A percentile compares a stretch with the other conserved stretches of the same genome.
These are phyloP conservation scores for Blepharisma stoltei DNA, from an alignment of 73 alveolate species.

Conservation along the genomic window DNA sequence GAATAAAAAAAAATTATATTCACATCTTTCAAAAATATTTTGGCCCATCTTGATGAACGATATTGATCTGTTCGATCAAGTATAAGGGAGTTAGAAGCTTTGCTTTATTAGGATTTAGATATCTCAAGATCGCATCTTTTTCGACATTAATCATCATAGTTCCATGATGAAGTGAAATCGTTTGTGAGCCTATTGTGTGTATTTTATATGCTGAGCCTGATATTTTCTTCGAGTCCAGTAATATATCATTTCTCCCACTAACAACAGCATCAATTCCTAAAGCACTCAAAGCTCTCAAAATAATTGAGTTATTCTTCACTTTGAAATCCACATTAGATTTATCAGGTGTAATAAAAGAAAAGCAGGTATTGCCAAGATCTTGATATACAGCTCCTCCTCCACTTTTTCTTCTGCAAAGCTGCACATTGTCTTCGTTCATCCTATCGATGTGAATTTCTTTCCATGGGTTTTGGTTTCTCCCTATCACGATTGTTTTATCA, in stretches of 20 bases:
- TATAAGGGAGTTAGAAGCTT: conserved; percentile 60
- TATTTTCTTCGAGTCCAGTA: conserved; percentile 68
- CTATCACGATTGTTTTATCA: conserved; percentile 79
- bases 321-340: conserved; percentile 60
- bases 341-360: conserved; percentile 75
- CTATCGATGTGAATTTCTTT: conserved; percentile 74
- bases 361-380: conserved; percentile 81
- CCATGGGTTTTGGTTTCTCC: conserved; percentile 93
- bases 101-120: conserved; percentile 73
- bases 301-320: conserved; percentile 69
- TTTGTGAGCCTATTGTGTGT: conserved; percentile 44
- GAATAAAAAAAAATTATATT: too few species aligned
- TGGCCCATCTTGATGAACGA: neutral
- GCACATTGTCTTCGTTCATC: conserved; percentile 60
- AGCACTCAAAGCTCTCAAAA: conserved; percentile 55
- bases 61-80: neutral
- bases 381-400: conserved; percentile 97
- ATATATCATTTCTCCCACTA: conserved; percentile 86
- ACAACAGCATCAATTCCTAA: conserved; percentile 68
- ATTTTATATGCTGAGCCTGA: conserved; percentile 42
- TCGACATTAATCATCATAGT: conserved; percentile 81
- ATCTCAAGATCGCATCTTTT: conserved; percentile 52
- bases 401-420: conserved; percentile 64
- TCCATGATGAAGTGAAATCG: conserved; percentile 82
- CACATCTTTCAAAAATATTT: too few species aligned